Evolutionary conservation across 768 basidiomycete genomes (phyloP).

Genomic region (Lepiota venenata): DNA sequence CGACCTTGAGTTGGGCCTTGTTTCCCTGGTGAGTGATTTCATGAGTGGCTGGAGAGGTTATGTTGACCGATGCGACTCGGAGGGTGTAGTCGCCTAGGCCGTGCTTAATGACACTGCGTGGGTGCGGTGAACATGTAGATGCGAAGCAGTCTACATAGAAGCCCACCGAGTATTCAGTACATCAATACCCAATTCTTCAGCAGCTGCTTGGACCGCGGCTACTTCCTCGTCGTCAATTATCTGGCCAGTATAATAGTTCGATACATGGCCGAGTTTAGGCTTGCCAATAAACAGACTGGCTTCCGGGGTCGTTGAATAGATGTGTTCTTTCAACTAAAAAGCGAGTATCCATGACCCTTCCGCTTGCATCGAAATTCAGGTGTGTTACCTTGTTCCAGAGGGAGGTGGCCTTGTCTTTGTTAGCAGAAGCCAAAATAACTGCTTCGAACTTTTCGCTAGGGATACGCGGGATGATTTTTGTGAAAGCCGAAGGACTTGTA

Average conservation of each 20-base stretch:
- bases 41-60: conserved; percentile 36
- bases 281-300: conserved; percentile 75
- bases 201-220: conserved; percentile 65
- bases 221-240: conserved; percentile 76
- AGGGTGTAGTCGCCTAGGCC: conserved; percentile 60
- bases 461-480: conserved; percentile 80
- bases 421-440: conserved; percentile 59
- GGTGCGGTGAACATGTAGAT: not conserved
- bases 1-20: conserved; percentile 54
- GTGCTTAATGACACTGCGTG: conserved; percentile 65
- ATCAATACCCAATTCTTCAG: conserved; percentile 73
- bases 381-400: conserved; percentile 61
- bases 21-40: conserved; percentile 39
- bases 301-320: conserved; percentile 68
- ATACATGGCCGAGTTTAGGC: conserved; percentile 70
- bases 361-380: not conserved
- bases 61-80: conserved; percentile 66
- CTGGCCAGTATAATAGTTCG: conserved; percentile 83
- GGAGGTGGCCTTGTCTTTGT: conserved; percentile 47
- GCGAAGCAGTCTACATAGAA: not conserved
- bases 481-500: conserved; percentile 82
- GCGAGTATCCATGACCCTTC: not conserved
- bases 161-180: conserved; percentile 78
- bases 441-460: conserved; percentile 56
- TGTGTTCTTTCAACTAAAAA: conserved; percentile 65